Evolutionary conservation across 768 basidiomycete genomes (phyloP).

Genomic region (Cystoderma amianthinum): DNA sequence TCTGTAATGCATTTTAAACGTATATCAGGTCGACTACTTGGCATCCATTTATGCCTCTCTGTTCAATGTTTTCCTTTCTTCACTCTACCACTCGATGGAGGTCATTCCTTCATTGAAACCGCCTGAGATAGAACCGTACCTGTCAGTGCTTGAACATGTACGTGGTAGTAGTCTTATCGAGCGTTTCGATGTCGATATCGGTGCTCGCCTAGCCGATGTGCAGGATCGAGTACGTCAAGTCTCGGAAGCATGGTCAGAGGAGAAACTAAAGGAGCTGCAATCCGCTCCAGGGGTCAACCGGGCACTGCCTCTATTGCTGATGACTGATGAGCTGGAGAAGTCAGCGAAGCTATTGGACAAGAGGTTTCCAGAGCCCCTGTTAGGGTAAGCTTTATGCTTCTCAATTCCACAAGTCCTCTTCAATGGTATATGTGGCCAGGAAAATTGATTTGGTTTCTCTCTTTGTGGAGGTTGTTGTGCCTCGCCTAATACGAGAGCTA

Average conservation of each 20-base stretch:
- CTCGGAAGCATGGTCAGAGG: slow-evolving; percentile 53
- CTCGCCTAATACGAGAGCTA: slow-evolving; percentile 60
- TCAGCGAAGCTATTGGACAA: slow-evolving; percentile 77
- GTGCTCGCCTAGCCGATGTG: slow-evolving; percentile 59
- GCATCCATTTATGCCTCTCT: slow-evolving; percentile 62
- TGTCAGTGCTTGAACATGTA: slow-evolving; percentile 66
- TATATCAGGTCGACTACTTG: slow-evolving; percentile 56
- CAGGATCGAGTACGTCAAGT: slow-evolving; percentile 58
- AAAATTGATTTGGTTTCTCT: slow-evolving; percentile 72
- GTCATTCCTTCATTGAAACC: slow-evolving; percentile 66
- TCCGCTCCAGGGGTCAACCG: slow-evolving; percentile 71
- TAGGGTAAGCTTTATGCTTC: slow-evolving; percentile 48
- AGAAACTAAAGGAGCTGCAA: slow-evolving; percentile 57
- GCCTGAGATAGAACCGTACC: slow-evolving; percentile 57
- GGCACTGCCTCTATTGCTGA: slow-evolving; percentile 71
- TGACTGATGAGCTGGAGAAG: slow-evolving; percentile 91
- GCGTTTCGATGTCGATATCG: slow-evolving; percentile 68
- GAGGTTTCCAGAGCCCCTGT: slow-evolving; percentile 76
- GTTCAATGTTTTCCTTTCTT: slow-evolving; percentile 83
- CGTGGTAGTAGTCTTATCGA: slow-evolving; percentile 64
- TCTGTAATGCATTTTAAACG: slow-evolving; percentile 5
- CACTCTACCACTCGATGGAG: slow-evolving; percentile 81
- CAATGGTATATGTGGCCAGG: slow-evolving; percentile 22
- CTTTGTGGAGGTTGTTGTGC: slow-evolving; percentile 61
- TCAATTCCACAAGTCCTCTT: slow-evolving; percentile 2